Base-by-base conservation (phyloP, 345 rosid genomes). In the Schrenkiella parvula region DNA sequence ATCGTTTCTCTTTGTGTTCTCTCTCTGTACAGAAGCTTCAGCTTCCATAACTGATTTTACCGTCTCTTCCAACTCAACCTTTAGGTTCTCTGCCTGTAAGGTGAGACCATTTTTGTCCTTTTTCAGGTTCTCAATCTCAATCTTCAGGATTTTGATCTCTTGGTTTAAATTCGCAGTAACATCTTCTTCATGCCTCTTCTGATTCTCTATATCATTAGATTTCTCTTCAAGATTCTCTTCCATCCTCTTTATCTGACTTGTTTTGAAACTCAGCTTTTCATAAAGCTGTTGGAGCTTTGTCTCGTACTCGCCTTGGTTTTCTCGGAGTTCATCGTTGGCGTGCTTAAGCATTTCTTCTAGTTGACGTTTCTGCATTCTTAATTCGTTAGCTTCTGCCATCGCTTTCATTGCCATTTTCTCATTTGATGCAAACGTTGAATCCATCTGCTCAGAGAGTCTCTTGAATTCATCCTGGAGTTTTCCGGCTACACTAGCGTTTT, bases 321-420 rank as follows among this genome's bases (percentile, higher is more conserved):
- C 69, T 42, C 76, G 84, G 50, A 89, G 80, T 69, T 91, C 87
- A 12, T 79, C 82, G 10, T 81, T 80, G 43, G 85, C 87, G 54
- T 83, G 78, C 78, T 61, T 83, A 59, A 87, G 82, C 88, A 80
- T 79, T 73, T 84, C 89, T 74, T 86, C 93, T 2, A 87, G 75
- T 46, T 80, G 80, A 74, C 67, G 79, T 79, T 88, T 92, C 84
- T 82, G 90, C 72, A 70, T 62, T 1, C 76, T 80, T 43, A 88
- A 72, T 62, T 87, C 91, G 65, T 70, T 77, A 58, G 89, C 93
- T 86, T 95, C 99, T 0, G 82, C 69, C 72, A 92, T 57, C 8
- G 99, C 88, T 82, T 80, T 86, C 79, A 81, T 76, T 29, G 98
- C 93, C 81, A 88, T 79, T 80, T 85, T 86, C 83, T 95, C 97